These are phyloP conservation scores for Paecilomyces sp. DNA, from an alignment of 2,329 filamentous ascomycete species.

Conservation along the genomic window DNA sequence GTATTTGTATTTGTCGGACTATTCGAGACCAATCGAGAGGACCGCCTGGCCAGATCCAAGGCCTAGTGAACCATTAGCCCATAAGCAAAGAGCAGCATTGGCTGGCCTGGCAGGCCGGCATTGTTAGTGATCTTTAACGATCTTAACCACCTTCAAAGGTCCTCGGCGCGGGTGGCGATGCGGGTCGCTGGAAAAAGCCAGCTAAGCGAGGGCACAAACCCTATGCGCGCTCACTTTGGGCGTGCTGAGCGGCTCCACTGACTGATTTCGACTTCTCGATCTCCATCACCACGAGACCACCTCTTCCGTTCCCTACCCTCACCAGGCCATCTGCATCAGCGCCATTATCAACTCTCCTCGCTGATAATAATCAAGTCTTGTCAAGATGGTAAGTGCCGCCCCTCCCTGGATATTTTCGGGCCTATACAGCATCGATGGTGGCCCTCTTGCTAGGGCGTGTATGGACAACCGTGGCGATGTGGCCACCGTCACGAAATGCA, in stretches of 20 bases:
- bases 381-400: conserved; percentile 36
- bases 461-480: conserved; percentile 3
- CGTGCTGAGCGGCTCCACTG: conserved; percentile 14
- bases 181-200: conserved; percentile 16
- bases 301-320: conserved; percentile 23
- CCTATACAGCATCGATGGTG: not conserved
- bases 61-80: not conserved
- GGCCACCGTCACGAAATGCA: conserved; percentile 6
- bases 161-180: conserved; percentile 5
- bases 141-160: not conserved
- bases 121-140: not conserved
- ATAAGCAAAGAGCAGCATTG: not conserved
- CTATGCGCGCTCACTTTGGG: conserved; percentile 24
- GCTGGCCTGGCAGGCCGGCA: not conserved
- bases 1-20: not conserved
- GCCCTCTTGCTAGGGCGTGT: not conserved
- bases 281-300: conserved; percentile 26
- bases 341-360: conserved; percentile 28
- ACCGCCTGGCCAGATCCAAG: not conserved
- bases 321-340: conserved; percentile 37
- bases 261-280: conserved; percentile 25
- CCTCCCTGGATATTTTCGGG: not conserved
- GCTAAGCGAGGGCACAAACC: conserved; percentile 34
- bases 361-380: conserved; percentile 34
- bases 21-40: not conserved